Conservation (phyloP, 768 basidiomycete genomes). For the Lentinula sp. region DNA sequence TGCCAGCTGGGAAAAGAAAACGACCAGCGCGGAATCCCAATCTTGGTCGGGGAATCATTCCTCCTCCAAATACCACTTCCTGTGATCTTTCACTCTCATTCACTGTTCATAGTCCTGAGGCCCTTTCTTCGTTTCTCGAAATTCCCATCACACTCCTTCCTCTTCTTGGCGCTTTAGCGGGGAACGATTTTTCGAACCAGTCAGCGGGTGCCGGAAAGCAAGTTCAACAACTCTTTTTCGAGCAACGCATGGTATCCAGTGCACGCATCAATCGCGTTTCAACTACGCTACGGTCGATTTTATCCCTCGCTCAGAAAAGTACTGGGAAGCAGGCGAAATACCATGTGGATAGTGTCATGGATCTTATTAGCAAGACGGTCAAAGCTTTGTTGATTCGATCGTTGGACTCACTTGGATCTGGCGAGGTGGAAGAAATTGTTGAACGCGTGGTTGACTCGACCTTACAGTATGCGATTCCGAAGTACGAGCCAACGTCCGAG, state of each 20-base stretch:
- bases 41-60: conserved; percentile 39
- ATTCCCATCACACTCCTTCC: conserved; percentile 70
- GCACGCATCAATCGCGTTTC: conserved; percentile 69
- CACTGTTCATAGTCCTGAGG: conserved; percentile 53
- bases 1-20: conserved; percentile 49
- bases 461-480: conserved; percentile 72
- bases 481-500: conserved; percentile 35
- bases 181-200: conserved; percentile 69
- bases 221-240: conserved; percentile 64
- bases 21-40: conserved; percentile 18
- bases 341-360: conserved; percentile 64
- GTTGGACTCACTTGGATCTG: conserved; percentile 40
- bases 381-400: conserved; percentile 48
- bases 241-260: conserved; percentile 43
- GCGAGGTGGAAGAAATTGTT: conserved; percentile 60
- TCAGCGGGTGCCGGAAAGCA: conserved; percentile 17
- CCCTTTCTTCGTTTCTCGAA: conserved; percentile 58
- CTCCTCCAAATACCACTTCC: conserved; percentile 34
- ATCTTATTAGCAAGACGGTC: conserved; percentile 68
- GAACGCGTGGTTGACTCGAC: conserved; percentile 70
- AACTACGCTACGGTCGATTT: conserved; percentile 44
- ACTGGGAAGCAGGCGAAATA: conserved; percentile 35
- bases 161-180: conserved; percentile 70
- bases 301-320: conserved; percentile 37
- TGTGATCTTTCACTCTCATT: conserved; percentile 45